Evolutionary conservation across 2,329 filamentous ascomycete genomes (phyloP), one percentile per base, ranked within the genome.

Genomic region (Chaetomiaceae sp.): DNA sequence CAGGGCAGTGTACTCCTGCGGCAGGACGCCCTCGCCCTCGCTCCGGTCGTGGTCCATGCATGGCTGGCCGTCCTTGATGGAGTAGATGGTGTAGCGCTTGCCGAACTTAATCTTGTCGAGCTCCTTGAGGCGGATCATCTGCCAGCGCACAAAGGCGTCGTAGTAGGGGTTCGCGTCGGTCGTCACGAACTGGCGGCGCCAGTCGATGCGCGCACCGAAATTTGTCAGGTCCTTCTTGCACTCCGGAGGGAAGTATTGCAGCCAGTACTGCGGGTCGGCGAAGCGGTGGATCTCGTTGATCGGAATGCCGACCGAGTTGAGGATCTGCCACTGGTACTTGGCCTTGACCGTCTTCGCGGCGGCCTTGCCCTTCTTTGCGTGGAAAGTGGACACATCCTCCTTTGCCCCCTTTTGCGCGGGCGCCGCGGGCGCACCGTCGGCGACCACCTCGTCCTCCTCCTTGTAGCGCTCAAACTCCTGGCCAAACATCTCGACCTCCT

Each of bases 141-240:
- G 94, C 94, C 94, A 99, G 65, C 89, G 78, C 37, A 97, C 87
- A 66, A 99, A 99, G 4, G 89, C 82, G 68, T 99, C 92, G 69
- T 95, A 99, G 75, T 94, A 97, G 4, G 90, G 91, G 72, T 99
- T 99, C 33, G 90, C 91, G 64, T 96, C 91, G 2, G 94, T 99
- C 6, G 94, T 99, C 60, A 97, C 87, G 61, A 99, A 89, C 34
- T 88, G 87, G 69, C 94, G 80, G 66, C 92, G 82, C 92, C 92
- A 99, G 69, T 97, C 94, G 65, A 97, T 88, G 63, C 91, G 80
- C 47, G 87, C 86, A 56, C 92, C 92, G 59, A 97, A 83, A 68
- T 86, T 87, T 63, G 84, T 88, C 62, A 96, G 77, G 69, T 99
- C 90, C 56, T 81, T 77, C 67, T 86, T 82, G 69, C 85, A 89